Conservation (phyloP, 2,329 filamentous ascomycete genomes). For the Bimuria novae-zelandiae region DNA sequence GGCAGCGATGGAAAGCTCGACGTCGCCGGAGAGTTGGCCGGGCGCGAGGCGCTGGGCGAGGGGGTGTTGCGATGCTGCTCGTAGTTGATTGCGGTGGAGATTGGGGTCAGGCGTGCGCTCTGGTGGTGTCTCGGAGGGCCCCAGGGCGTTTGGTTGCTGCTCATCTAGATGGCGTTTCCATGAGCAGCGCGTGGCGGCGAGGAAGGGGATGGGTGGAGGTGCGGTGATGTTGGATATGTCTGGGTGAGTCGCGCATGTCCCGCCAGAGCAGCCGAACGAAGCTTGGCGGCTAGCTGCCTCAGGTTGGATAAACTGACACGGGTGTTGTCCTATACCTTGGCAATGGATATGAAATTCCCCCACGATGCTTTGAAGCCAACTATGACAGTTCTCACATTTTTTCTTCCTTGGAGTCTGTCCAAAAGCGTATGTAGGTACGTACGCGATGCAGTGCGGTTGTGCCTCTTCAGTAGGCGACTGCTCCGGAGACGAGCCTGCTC, state of each 20-base stretch:
- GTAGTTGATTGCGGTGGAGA: conserved; percentile 57
- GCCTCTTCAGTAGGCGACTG: neutral
- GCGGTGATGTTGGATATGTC: conserved; percentile 19
- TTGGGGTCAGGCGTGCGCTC: conserved; percentile 61
- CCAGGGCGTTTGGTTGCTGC: conserved; percentile 61
- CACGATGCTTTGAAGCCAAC: neutral
- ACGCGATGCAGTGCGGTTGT: neutral
- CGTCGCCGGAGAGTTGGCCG: conserved; percentile 56
- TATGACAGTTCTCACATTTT: neutral
- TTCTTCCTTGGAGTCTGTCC: no score
- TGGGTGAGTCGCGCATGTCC: conserved; percentile 14
- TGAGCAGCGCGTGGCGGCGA: conserved; percentile 44
- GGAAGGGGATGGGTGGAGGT: conserved; percentile 18
- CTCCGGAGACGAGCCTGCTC: conserved; percentile 3
- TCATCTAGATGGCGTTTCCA: conserved; percentile 51
- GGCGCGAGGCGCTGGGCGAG: conserved; percentile 56
- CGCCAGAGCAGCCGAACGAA: conserved; percentile 1
- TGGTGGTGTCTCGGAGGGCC: conserved; percentile 60
- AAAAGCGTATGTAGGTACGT: no score
- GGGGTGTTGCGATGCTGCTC: conserved; percentile 51
- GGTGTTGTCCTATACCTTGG: no score
- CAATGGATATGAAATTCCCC: no score
- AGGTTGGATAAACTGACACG: no score
- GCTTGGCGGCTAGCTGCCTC: no score
- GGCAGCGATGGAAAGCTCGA: conserved; percentile 59